Evolutionary conservation across 352 stramenopile genomes (phyloP), one percentile per base, ranked within the genome.

Genomic region (Phytophthora pisi): DNA sequence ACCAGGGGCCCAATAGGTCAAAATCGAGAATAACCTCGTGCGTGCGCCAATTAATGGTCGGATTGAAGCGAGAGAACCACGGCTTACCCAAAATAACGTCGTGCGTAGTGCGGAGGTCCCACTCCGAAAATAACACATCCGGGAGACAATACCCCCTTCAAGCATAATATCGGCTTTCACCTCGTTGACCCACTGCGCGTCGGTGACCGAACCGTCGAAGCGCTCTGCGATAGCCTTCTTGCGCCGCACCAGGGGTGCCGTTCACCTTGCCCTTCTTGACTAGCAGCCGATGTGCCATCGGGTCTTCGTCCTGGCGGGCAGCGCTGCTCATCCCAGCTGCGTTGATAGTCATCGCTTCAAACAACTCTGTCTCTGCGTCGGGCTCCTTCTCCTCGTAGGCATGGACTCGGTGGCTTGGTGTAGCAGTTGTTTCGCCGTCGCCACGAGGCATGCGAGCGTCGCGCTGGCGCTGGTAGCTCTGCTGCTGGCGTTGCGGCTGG

Each of bases 51-150:
- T 68, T 10, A 15, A 72, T 60, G 23, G 2, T 7, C 0, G 53
- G 65, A 5, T 72, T 58, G 13, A 56, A 64, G 2, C 46, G 0
- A 1, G 30, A 56, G 24, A 72, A 59, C 26, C 50, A 72, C 3
- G 64, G 64, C 49, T 67, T 66, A 13, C 58, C 58, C 3, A 67
- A 61, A 51, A 61, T 64, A 23, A 60, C 20, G 20, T 68, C 52
- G 34, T 66, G 51, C 0, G 43, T 49, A 0, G 13, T 8, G 13
- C 45, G 43, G 7, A 68, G 13, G 15, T 52, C 24, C 61, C 61
- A 68, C n/a, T 68, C 61, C 31, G 45, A 62, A 8, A 62, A 61
- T 5, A 42, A 1, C 43, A 68, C 62, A 16, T 11, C 53, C 34
- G 20, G 4, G 5, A 54, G 40, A 5, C 55, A 4, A 54, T n/a